Evolutionary conservation across 2,329 filamentous ascomycete genomes (phyloP).

Genomic region (Gnomoniopsis smithogilvyi): DNA sequence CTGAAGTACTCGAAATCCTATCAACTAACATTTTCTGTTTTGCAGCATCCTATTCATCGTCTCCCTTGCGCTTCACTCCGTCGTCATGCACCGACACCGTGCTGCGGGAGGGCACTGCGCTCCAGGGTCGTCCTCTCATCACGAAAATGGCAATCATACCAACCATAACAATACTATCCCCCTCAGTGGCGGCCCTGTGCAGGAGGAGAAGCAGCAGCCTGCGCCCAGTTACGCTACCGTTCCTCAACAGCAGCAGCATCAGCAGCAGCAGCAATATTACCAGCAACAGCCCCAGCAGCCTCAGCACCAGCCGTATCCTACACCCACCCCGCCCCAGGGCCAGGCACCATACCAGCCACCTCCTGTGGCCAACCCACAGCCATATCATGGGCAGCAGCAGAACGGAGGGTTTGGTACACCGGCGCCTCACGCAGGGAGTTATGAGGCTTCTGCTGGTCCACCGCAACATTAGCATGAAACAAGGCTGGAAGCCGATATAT

Average conservation of each 20-base stretch:
- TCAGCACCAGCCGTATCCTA: constrained; percentile 19
- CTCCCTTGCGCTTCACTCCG: constrained; percentile 37
- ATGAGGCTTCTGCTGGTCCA: too few species aligned
- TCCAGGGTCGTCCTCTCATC: constrained; percentile 26
- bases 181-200: too few species aligned
- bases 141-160: not conserved
- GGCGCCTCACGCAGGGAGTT: constrained; percentile 6
- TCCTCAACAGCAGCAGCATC: constrained; percentile 14
- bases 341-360: constrained; percentile 20
- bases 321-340: constrained; percentile 8
- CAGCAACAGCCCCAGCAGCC: not conserved
- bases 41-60: constrained; percentile 40
- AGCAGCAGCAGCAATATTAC: not conserved
- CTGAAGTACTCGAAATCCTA: not conserved
- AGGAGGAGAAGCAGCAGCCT: too few species aligned
- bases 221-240: constrained; percentile 19
- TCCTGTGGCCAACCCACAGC: constrained; percentile 5
- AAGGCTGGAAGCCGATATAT: too few species aligned
- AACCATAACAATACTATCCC: constrained; percentile 12
- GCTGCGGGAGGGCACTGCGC: constrained; percentile 38
- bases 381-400: constrained; percentile 15
- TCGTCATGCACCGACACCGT: constrained; percentile 42
- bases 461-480: too few species aligned
- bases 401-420: not conserved
- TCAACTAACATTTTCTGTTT: too few species aligned